Evolutionary conservation across 2,329 filamentous ascomycete genomes (phyloP).

Genomic region (Aspergillus costaricaensis): DNA sequence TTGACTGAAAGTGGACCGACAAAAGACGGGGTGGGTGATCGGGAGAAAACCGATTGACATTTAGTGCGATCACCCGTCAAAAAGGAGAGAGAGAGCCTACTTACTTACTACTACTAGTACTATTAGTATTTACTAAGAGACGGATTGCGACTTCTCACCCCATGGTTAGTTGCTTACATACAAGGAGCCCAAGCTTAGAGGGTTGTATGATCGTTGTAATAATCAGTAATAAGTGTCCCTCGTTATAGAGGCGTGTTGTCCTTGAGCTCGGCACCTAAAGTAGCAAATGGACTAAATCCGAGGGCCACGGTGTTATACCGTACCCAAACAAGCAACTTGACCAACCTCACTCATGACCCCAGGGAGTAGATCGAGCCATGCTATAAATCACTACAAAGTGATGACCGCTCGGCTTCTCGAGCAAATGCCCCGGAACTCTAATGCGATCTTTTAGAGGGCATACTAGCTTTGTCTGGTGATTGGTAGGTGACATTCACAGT

Average conservation of each 20-base stretch:
- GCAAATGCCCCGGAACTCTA: conserved; percentile 8
- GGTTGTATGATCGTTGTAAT: background rate
- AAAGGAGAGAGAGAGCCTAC: conserved; percentile 10
- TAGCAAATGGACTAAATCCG: background rate
- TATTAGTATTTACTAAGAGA: background rate
- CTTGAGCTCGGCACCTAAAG: background rate
- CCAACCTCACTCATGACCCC: background rate
- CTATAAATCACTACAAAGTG: background rate
- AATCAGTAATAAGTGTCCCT: background rate
- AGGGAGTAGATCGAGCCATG: background rate
- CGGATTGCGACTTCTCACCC: background rate
- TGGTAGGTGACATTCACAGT: conserved; percentile 11
- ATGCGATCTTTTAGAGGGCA: conserved; percentile 1
- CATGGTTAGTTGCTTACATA: background rate
- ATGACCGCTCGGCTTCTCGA: conserved; percentile 2
- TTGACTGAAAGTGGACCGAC: conserved; percentile 19
- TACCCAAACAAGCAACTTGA: background rate
- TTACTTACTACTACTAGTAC: background rate
- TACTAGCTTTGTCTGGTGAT: background rate
- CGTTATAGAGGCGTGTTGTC: background rate
- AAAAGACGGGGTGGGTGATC: conserved; percentile 22
- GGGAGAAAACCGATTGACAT: conserved; percentile 22
- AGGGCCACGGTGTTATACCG: background rate
- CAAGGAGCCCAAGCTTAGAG: background rate
- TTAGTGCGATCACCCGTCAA: conserved; percentile 17